These are phyloP conservation scores for Ampelomyces quisqualis DNA, from an alignment of 2,329 filamentous ascomycete species.

Conservation along the genomic window DNA sequence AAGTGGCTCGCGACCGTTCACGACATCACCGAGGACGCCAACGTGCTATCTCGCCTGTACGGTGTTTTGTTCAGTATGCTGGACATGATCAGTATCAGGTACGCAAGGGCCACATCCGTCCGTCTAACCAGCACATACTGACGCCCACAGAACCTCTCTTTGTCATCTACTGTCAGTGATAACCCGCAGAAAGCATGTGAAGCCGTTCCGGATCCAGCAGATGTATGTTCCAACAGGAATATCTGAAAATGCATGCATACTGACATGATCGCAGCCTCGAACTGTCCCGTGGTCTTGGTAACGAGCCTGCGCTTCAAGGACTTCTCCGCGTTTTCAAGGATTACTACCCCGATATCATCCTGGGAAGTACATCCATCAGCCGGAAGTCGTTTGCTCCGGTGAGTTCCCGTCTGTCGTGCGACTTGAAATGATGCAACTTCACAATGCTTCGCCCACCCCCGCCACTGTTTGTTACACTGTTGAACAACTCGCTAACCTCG, in stretches of 20 bases:
- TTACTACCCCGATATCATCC: conserved; percentile 85
- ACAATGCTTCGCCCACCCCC: conserved; percentile 11
- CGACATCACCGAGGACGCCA: conserved; percentile 65
- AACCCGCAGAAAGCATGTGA: conserved; percentile 78
- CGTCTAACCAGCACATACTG: conserved; percentile 16
- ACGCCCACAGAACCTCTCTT: conserved; percentile 49
- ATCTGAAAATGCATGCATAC: conserved; percentile 7
- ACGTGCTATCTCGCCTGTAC: conserved; percentile 68
- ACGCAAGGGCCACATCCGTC: conserved; percentile 18
- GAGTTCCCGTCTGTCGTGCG: conserved; percentile 29
- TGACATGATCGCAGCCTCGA: conserved; percentile 47
- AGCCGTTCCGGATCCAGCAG: conserved; percentile 77
- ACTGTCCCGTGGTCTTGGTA: conserved; percentile 51
- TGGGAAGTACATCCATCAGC: conserved; percentile 62
- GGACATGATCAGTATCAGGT: conserved; percentile 76
- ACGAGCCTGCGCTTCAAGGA: conserved; percentile 72
- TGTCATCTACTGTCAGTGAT: conserved; percentile 79
- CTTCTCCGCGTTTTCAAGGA: conserved; percentile 83
- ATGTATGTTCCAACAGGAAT: conserved; percentile 45
- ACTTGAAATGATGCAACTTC: conserved; percentile 14
- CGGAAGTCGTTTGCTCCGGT: conserved; percentile 44
- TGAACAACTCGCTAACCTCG: conserved; percentile 23
- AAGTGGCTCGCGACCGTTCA: conserved; percentile 79
- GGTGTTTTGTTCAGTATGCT: conserved; percentile 77
- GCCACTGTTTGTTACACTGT: conserved; percentile 17